Base-by-base conservation (phyloP, 306 rosid species). In the Casuarina cunninghamiana region DNA sequence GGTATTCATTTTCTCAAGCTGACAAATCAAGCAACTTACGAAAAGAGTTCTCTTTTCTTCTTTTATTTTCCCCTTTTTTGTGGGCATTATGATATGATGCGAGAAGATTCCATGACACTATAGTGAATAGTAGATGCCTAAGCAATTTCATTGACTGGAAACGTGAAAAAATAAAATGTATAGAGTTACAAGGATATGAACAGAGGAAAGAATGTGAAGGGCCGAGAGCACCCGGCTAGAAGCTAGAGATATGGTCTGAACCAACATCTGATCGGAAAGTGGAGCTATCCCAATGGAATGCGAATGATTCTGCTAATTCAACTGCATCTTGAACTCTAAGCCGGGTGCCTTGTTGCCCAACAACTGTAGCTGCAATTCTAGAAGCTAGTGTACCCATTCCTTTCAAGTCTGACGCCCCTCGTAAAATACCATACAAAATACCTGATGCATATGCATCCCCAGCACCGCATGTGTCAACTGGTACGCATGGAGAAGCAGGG, bases 391-490 rank as follows among this genome's bases (percentile, higher is more conserved):
- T 70, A 19, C 98, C 97, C 83, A 92, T 88, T 49, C 89, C 89
- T 83, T 87, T 91, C 82, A 95, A 79, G 81, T 91, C 96, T 60
- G 93, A 90, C 37, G 85, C 48, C 3, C 97, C 97, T 19, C 90
- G 77, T 69, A 88, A 68, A 50, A 95, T 82, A 62, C 96, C 97
- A 68, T 88, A 95, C 45, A 95, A 79, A 43, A 95, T 73, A 43
- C 98, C 98, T 1, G 93, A 90, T 3, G 98, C 97, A 77, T 92
- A 95, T 10, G 97, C 98, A 88, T 95, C 98, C 17, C 98, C 98
- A 0, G 98, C 98, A 66, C 98, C 98, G 78, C 97, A 92, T 39
- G 97, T 95, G 88, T 95, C 98, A 44, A 88, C 85, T 2, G 98
- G 96, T 73, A 89, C 86, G 38, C 98, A 95, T 1, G 95, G 93